A percentile compares a stretch with the other conserved stretches of the same genome.
These are phyloP conservation scores for Allantophomopsis lycopodina DNA, from an alignment of 2,329 filamentous ascomycete genomes.

Conservation along the genomic window DNA sequence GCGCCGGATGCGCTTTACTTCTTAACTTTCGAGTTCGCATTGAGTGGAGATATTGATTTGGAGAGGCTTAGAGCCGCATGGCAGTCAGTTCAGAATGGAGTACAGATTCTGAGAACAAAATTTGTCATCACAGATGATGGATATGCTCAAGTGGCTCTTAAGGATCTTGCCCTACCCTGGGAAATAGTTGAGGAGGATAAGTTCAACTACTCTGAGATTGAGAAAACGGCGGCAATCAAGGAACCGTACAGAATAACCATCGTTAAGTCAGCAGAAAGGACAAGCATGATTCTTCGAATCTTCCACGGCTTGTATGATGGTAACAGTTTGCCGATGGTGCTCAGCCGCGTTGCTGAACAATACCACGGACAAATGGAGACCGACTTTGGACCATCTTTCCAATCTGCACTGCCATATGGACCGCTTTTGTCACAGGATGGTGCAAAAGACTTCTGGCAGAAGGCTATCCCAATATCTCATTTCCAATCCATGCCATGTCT, in stretches of 20 bases:
- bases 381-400: constrained; percentile 38
- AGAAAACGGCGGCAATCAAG: constrained; percentile 13
- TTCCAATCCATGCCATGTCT: constrained; percentile 15
- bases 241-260: constrained; percentile 11
- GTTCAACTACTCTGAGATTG: constrained; percentile 6
- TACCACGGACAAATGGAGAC: constrained; percentile 26
- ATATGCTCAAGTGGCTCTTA: constrained; percentile 58
- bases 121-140: constrained; percentile 66
- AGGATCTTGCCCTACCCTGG: constrained; percentile 28
- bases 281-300: constrained; percentile 46
- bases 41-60: constrained; percentile 31
- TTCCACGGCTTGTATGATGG: constrained; percentile 88
- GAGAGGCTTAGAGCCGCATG: constrained; percentile 41
- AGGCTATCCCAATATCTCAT: constrained; percentile 27
- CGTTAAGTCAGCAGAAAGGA: background rate
- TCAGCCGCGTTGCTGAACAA: constrained; percentile 38
- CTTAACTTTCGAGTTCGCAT: constrained; percentile 53
- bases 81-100: constrained; percentile 30
- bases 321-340: constrained; percentile 56
- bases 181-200: constrained; percentile 1
- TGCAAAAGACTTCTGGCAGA: constrained; percentile 53
- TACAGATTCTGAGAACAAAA: constrained; percentile 56
- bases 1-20: constrained; percentile 54
- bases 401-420: constrained; percentile 54
- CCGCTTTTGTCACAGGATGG: constrained; percentile 39